Conservation (phyloP, 805 yeast genomes). For the Pichia scutulata region DNA sequence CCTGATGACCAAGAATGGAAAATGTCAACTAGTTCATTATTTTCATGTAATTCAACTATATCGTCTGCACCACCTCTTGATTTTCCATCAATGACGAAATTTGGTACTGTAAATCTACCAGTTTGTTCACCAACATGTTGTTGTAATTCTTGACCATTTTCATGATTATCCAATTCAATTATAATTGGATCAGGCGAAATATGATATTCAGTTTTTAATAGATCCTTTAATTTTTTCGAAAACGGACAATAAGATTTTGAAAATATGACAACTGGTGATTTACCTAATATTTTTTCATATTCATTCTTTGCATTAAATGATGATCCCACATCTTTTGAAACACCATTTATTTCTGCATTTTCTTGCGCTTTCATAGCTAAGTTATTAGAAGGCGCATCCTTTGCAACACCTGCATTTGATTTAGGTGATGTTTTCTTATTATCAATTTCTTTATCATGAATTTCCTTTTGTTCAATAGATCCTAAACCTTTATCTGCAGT, state of each 20-base stretch:
- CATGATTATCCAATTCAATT: slow-evolving; percentile 78
- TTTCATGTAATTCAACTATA: slow-evolving; percentile 51
- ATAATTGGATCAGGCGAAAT: slow-evolving; percentile 65
- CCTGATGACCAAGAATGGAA: slow-evolving; percentile 60
- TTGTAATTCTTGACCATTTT: slow-evolving; percentile 70
- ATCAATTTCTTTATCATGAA: background rate
- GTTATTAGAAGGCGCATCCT: background rate
- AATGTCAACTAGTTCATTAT: slow-evolving; percentile 42
- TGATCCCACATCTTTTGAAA: slow-evolving; percentile 3
- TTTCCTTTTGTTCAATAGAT: slow-evolving; percentile 6
- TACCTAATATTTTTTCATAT: slow-evolving; percentile 46
- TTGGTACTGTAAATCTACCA: slow-evolving; percentile 87
- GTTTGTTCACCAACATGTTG: slow-evolving; percentile 57
- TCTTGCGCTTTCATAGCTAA: slow-evolving; percentile 6
- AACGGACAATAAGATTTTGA: slow-evolving; percentile 66
- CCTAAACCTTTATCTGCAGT: slow-evolving; percentile 7
- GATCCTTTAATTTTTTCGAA: slow-evolving; percentile 60
- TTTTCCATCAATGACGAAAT: slow-evolving; percentile 63
- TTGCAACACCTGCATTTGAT: background rate
- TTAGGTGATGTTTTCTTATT: background rate
- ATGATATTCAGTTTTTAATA: slow-evolving; percentile 54
- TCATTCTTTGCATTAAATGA: slow-evolving; percentile 45
- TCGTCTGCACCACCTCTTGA: slow-evolving; percentile 91
- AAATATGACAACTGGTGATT: slow-evolving; percentile 62
- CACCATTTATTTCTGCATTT: slow-evolving; percentile 5